Conservation (phyloP, 169 alveolate genomes). For the Eimeria maxima region DNA sequence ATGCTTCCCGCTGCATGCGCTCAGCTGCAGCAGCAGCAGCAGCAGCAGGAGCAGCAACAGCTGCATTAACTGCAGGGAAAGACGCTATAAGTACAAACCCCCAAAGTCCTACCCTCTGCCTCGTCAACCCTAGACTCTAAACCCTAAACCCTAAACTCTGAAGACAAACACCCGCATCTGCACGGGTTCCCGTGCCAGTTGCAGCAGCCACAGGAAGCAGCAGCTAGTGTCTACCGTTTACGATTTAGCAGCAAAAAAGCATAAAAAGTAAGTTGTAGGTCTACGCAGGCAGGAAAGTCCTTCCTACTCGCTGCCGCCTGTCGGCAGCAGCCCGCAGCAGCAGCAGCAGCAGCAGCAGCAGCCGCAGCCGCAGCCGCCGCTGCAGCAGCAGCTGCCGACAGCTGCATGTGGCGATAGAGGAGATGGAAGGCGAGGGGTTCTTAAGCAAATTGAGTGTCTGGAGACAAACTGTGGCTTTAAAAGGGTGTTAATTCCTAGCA, state of each 20-base stretch:
- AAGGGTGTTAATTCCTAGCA: neutral
- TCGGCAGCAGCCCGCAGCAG: slow-evolving; percentile 41
- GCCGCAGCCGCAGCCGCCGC: slow-evolving; percentile 19
- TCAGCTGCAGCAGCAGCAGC: slow-evolving; percentile 1
- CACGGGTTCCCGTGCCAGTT: slow-evolving; percentile 1
- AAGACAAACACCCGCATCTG: neutral
- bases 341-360: slow-evolving; percentile 35
- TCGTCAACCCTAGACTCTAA: neutral
- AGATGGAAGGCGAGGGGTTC: neutral
- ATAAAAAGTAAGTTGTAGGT: too few species aligned
- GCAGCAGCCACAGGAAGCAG: neutral
- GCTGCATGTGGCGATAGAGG: slow-evolving; percentile 15
- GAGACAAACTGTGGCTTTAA: neutral
- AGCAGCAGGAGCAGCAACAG: neutral
- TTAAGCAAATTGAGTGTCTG: neutral
- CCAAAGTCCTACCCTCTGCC: neutral
- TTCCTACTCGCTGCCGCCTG: neutral
- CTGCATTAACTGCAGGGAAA: neutral
- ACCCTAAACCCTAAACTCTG: neutral
- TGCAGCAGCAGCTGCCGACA: slow-evolving; percentile 1
- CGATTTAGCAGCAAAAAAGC: neutral
- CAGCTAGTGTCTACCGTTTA: neutral
- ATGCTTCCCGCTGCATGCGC: slow-evolving; percentile 3
- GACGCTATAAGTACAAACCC: neutral
- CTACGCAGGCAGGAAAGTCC: neutral